Evolutionary conservation across 2,329 filamentous ascomycete species (phyloP).

Genomic region (Alternaria gaisen): DNA sequence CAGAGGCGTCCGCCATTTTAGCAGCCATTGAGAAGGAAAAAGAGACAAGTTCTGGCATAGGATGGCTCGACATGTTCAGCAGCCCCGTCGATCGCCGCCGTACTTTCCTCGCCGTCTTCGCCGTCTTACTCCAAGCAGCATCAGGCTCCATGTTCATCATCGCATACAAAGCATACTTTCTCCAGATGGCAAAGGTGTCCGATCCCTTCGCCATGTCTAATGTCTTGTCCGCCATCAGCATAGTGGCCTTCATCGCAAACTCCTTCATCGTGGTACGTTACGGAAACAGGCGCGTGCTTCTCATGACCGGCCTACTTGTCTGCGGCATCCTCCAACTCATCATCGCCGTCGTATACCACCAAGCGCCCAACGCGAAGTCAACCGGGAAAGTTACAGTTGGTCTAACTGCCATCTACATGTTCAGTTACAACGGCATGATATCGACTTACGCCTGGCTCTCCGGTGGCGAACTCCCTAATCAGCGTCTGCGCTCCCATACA

Average conservation of each 20-base stretch:
- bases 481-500: conserved; percentile 65
- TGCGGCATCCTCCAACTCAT: conserved; percentile 65
- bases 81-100: conserved; percentile 47
- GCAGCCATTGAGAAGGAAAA: conserved; percentile 47
- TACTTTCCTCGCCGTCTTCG: conserved; percentile 47
- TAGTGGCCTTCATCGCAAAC: conserved; percentile 65
- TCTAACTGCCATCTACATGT: conserved; percentile 63
- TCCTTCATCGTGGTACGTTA: conserved; percentile 61
- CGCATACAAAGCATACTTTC: conserved; percentile 64
- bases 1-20: conserved; percentile 42
- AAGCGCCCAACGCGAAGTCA: conserved; percentile 46
- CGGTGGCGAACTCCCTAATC: conserved; percentile 66
- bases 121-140: conserved; percentile 49
- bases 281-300: conserved; percentile 63
- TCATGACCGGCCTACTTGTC: conserved; percentile 60
- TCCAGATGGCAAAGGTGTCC: conserved; percentile 66
- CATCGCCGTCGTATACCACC: conserved; percentile 62
- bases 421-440: conserved; percentile 64
- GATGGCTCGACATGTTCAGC: conserved; percentile 49
- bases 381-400: conserved; percentile 62
- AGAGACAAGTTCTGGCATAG: conserved; percentile 37
- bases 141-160: conserved; percentile 52
- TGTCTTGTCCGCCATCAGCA: conserved; percentile 63
- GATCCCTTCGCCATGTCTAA: conserved; percentile 66
- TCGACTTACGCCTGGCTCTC: conserved; percentile 66